Evolutionary conservation across 1,139 yeast species (phyloP), one percentile per base, ranked within the genome.

Genomic region (Yamadazyma membranifaciens): DNA sequence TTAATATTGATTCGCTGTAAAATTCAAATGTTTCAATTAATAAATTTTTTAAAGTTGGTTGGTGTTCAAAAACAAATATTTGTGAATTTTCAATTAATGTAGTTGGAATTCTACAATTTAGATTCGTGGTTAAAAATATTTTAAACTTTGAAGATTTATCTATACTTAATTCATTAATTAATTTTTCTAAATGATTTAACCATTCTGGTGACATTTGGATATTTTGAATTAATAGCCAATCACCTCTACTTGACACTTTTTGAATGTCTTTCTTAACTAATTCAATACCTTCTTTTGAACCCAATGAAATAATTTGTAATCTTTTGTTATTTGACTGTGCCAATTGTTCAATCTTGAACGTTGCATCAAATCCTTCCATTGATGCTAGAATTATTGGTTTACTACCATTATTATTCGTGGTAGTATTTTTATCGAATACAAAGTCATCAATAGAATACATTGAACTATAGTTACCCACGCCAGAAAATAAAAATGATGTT

Each of bases 211-310:
- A 78, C 70, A 84, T 73, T 48, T 89, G 96, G 11, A 86, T 70
- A 52, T 89, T 89, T 56, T 89, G 95, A 34, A 89, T 60, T 29
- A 88, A 52, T 1, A 89, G 59, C 96, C 96, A 88, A 2, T 60
- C 52, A 1, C 86, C 87, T 4, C 57, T 59, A 20, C 58, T 61
- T 1, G 73, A 55, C 0, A 79, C 78, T 9, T 54, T 57, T 2
- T 61, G 59, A n/a, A 89, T 60, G 14, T 79, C 78, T 36, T 65
- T 62, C 31, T 74, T 77, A 0, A 91, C 94, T 34, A 67, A 62
- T 9, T 65, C 73, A 5, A 70, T 60, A 12, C 88, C 84, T 58
- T 88, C 96, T 26, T 60, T 60, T 0, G 96, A 80, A 0, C 97
- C 97, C 78, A 89, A 72, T 0, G 96, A 80, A 27, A 87, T 72